Conservation (phyloP, 208 protist genomes). For the Crithidia sp. region DNA sequence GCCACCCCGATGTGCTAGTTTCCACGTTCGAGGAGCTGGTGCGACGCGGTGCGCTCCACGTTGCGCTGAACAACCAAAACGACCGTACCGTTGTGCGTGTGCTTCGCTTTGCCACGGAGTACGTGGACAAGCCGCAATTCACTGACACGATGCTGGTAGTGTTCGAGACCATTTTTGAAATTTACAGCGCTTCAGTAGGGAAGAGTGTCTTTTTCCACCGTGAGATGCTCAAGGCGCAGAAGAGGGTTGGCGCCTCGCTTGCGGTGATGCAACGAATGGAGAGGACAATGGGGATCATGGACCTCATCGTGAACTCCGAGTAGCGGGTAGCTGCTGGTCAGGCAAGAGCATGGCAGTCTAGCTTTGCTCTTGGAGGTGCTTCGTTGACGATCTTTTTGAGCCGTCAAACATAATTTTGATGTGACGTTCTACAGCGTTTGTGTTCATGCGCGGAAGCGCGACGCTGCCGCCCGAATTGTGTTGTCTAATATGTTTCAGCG, state of each 20-base stretch:
- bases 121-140: slow-evolving; percentile 80
- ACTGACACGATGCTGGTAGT: slow-evolving; percentile 76
- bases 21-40: slow-evolving; percentile 89
- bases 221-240: slow-evolving; percentile 74
- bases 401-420: too few species aligned
- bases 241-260: slow-evolving; percentile 62
- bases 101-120: slow-evolving; percentile 74
- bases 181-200: slow-evolving; percentile 67
- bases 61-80: slow-evolving; percentile 85
- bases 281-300: slow-evolving; percentile 75
- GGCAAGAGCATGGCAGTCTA: too few species aligned
- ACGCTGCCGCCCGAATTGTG: background rate
- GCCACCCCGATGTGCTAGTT: slow-evolving; percentile 72
- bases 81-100: slow-evolving; percentile 80
- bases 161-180: slow-evolving; percentile 81
- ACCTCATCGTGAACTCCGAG: slow-evolving; percentile 76
- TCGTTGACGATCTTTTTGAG: too few species aligned
- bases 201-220: slow-evolving; percentile 80
- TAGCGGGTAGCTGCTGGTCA: slow-evolving; percentile 6
- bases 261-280: slow-evolving; percentile 71
- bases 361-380: too few species aligned
- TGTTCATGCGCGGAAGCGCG: background rate
- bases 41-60: slow-evolving; percentile 75
- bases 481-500: background rate
- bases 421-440: background rate